phyloP scores from a whole-genome alignment of 768 basidiomycete genomes.

The Crepidotus variabilis region DNA sequence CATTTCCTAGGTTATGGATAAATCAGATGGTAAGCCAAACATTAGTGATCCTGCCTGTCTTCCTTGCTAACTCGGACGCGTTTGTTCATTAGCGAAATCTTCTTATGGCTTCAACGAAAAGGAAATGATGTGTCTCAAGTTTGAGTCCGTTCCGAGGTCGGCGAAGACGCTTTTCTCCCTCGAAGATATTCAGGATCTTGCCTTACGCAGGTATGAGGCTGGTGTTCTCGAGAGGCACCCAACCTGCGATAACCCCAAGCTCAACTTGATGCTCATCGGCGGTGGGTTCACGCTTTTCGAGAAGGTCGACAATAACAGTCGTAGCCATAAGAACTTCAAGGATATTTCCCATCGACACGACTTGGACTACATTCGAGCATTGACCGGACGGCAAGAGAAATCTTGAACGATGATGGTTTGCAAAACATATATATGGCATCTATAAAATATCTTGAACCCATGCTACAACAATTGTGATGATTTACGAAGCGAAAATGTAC shows the following conservation, averaged over 20 bases:
- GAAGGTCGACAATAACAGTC: constrained; percentile 1
- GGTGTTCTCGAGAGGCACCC: not conserved
- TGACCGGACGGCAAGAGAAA: not conserved
- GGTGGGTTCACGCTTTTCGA: not conserved
- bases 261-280: not conserved
- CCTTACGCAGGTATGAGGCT: not conserved
- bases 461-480: constrained; percentile 1
- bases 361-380: not conserved
- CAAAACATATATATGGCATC: not conserved
- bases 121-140: not conserved
- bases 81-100: not conserved
- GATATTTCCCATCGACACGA: not conserved
- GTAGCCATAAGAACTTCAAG: not conserved
- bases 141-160: not conserved
- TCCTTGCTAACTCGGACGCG: not conserved
- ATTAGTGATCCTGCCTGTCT: not conserved
- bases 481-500: constrained; percentile 15
- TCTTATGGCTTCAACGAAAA: constrained; percentile 1
- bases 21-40: constrained; percentile 1
- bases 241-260: not conserved
- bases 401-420: not conserved
- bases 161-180: not conserved
- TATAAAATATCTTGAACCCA: constrained; percentile 3
- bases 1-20: not conserved
- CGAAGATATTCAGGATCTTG: not conserved